Evolutionary conservation across 768 basidiomycete genomes (phyloP), one percentile per base, ranked within the genome.

Genomic region (Pleurotus tuber-regium): DNA sequence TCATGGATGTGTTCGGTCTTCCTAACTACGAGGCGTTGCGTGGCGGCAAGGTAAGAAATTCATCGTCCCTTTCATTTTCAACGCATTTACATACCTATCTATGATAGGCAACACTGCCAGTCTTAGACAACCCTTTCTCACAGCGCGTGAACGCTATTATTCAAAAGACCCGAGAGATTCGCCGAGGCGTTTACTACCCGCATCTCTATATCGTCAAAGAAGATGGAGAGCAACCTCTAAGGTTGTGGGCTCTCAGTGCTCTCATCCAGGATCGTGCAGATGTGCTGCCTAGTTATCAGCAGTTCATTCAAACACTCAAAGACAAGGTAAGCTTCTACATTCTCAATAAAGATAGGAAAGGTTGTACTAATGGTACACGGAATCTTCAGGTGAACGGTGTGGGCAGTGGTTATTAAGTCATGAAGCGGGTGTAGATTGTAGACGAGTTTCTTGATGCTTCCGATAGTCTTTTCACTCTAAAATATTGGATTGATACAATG

Each of bases 141-240:
- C 89, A 97, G 63, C 88, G 97, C 7, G 79, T 99, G 59, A 96
- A 93, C 61, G 92, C 92, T 1, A 82, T 99, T 61, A 72, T 99
- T 52, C 89, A 92, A 70, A 98, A 98, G 75, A 92, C 87, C 12
- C 82, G 97, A 14, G 97, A 98, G 70, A 82, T 92, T 78, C 87
- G 97, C 43, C 80, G 93, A 33, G 94, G 95, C 11, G 84, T 87
- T 4, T 98, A 98, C 66, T 87, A 89, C 63, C 92, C 92, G 6
- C 93, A 98, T 66, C 73, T 99, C 5, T 99, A 98, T 62, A 76
- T 98, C 47, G 94, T 98, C 62, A 99, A 98, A 71, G 94, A 98
- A 66, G 97, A 99, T 59, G 96, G 94, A 54, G 97, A 99, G 68
- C 90, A 93, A 4, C 87, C 94, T 39, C 74, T 99, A 62, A 78